Evolutionary conservation across 2,329 filamentous ascomycete genomes (phyloP).

Genomic region (Alternaria metachromatica): DNA sequence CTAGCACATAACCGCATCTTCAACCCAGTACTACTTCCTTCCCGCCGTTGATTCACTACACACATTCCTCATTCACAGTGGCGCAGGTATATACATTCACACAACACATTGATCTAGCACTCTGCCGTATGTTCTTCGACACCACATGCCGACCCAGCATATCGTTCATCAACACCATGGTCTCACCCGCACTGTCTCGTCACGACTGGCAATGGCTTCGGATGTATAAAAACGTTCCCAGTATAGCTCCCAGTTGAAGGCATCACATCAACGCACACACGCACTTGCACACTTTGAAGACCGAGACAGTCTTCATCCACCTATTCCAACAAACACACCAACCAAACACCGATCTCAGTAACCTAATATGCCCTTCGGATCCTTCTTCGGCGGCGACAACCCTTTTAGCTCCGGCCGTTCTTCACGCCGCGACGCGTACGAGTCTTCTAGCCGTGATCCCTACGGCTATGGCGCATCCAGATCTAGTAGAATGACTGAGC

Average conservation of each 20-base stretch:
- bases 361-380: not conserved
- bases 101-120: not conserved
- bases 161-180: not conserved
- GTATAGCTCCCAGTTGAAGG: not conserved
- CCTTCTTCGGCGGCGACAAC: not conserved
- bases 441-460: not conserved
- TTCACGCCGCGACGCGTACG: not conserved
- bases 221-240: not conserved
- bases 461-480: not conserved
- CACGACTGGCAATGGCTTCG: not conserved
- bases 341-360: not conserved
- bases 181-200: not conserved
- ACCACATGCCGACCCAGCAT: not conserved
- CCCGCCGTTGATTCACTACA: not conserved
- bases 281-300: not conserved
- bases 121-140: not conserved
- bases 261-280: not conserved
- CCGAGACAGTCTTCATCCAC: not conserved
- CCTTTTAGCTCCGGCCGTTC: not conserved
- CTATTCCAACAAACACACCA: not conserved
- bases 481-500: not conserved
- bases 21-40: rapidly evolving
- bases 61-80: not conserved
- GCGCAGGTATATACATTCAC: not conserved
- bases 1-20: not conserved